A percentile compares a stretch with the other conserved stretches of the same genome.
Evolutionary conservation across 1,139 yeast species (phyloP).

Genomic region (Maudiozyma humilis): DNA sequence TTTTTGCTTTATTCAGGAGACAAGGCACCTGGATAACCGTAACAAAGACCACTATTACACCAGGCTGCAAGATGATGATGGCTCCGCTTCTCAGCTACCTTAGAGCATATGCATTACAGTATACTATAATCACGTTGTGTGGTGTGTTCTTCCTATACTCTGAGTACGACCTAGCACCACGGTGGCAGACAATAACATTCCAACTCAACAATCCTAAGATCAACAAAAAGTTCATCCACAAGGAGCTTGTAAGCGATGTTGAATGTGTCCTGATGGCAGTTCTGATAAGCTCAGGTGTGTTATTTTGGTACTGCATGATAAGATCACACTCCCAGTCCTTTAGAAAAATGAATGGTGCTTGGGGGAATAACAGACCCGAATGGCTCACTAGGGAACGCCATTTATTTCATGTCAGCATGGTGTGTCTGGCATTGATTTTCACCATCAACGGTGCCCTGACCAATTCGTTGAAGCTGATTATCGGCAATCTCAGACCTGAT

Average conservation of each 20-base stretch:
- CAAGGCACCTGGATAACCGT: no score
- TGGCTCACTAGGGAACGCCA: constrained; percentile 14
- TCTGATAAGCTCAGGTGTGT: constrained; percentile 14
- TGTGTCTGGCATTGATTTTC: constrained; percentile 17
- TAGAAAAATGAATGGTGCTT: constrained; percentile 10
- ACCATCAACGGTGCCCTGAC: constrained; percentile 23
- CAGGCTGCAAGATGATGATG: background rate
- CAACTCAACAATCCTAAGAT: constrained; percentile 15
- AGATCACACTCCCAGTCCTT: constrained; percentile 13
- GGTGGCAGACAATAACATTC: constrained; percentile 14
- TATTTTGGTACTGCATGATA: constrained; percentile 19
- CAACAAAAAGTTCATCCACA: constrained; percentile 14
- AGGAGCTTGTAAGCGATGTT: constrained; percentile 20
- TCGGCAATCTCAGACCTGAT: constrained; percentile 28
- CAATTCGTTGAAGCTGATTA: constrained; percentile 21
- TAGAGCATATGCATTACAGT: constrained; percentile 1
- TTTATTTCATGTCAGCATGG: constrained; percentile 19
- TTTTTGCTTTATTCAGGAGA: no score
- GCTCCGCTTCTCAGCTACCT: background rate
- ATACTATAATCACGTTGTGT: constrained; percentile 1
- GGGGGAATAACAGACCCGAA: constrained; percentile 9
- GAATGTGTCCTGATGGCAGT: constrained; percentile 21
- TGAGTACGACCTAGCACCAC: constrained; percentile 17
- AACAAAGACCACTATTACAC: no score
- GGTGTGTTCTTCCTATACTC: constrained; percentile 15